Conservation (phyloP, 768 basidiomycete genomes). For the Suillus discolor region DNA sequence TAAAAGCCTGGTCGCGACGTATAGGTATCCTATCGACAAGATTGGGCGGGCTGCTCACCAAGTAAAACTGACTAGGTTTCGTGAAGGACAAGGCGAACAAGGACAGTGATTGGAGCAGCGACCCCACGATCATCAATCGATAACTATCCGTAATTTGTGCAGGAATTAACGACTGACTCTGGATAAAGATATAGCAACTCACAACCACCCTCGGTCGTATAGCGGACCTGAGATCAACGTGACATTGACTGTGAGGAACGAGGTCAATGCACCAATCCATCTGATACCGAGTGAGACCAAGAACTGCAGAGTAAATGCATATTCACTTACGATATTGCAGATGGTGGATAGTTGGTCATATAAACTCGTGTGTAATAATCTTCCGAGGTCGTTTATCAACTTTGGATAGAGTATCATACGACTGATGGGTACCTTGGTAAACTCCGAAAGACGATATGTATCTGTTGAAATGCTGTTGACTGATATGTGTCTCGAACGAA, state of each 20-base stretch:
- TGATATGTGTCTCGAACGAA: neutral
- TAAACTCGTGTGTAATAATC: constrained; percentile 37
- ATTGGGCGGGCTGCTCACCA: constrained; percentile 21
- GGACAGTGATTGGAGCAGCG: constrained; percentile 18
- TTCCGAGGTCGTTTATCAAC: constrained; percentile 18
- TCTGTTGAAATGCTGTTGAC: constrained; percentile 11
- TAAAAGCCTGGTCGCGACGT: constrained; percentile 36
- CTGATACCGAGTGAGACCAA: constrained; percentile 29
- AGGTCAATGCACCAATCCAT: constrained; percentile 45
- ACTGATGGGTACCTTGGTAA: constrained; percentile 30
- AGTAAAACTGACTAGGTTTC: constrained; percentile 34
- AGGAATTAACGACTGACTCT: neutral
- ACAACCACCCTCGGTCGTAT: constrained; percentile 50
- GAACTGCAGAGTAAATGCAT: constrained; percentile 22
- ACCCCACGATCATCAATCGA: constrained; percentile 17
- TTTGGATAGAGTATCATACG: neutral
- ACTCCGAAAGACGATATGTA: constrained; percentile 32
- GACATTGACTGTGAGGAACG: constrained; percentile 39
- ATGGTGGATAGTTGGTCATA: constrained; percentile 29
- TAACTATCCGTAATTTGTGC: constrained; percentile 3
- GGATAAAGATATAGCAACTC: constrained; percentile 8
- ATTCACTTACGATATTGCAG: constrained; percentile 30
- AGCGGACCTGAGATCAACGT: constrained; percentile 44
- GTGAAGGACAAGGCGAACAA: constrained; percentile 29
- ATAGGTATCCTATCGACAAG: neutral